Conservation (phyloP, 495 filamentous ascomycete species). For the Alectoria sarmentosa region DNA sequence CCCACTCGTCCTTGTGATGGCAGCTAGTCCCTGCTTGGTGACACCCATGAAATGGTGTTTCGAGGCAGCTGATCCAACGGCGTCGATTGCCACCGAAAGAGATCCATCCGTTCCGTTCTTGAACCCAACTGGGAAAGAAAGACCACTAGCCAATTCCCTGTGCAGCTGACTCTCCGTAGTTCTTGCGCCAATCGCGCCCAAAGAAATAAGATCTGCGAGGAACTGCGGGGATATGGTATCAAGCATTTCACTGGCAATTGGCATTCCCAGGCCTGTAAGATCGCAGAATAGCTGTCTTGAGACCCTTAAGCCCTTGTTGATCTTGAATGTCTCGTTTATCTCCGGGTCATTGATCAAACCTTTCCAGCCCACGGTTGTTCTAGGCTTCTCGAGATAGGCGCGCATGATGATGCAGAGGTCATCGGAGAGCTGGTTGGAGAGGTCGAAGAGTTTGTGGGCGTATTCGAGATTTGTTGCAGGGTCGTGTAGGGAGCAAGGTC, state of each 20-base stretch:
- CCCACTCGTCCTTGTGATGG: constrained; percentile 90
- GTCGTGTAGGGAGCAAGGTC: constrained; percentile 97
- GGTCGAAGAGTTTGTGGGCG: constrained; percentile 69
- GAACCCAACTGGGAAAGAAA: constrained; percentile 97
- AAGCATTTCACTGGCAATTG: constrained; percentile 96
- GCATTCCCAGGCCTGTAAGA: constrained; percentile 90
- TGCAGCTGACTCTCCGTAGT: constrained; percentile 96
- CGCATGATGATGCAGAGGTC: constrained; percentile 96
- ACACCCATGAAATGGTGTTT: constrained; percentile 98
- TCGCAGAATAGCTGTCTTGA: constrained; percentile 92
- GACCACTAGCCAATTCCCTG: constrained; percentile 85
- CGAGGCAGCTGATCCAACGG: constrained; percentile 87
- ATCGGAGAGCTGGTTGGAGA: constrained; percentile 85
- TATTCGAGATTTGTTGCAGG: constrained; percentile 88
- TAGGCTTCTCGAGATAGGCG: constrained; percentile 96
- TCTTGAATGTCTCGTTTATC: constrained; percentile 97
- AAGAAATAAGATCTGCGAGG: constrained; percentile 84
- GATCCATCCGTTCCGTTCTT: constrained; percentile 98
- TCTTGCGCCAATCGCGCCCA: constrained; percentile 89
- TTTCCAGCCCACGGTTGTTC: constrained; percentile 99
- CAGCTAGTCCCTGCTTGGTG: constrained; percentile 92
- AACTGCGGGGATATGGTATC: constrained; percentile 99
- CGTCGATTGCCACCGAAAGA: constrained; percentile 86
- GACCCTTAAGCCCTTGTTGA: constrained; percentile 90
- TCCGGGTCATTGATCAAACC: constrained; percentile 98